Conservation (phyloP, 331 rosid species). For the Acacia pycnantha region DNA sequence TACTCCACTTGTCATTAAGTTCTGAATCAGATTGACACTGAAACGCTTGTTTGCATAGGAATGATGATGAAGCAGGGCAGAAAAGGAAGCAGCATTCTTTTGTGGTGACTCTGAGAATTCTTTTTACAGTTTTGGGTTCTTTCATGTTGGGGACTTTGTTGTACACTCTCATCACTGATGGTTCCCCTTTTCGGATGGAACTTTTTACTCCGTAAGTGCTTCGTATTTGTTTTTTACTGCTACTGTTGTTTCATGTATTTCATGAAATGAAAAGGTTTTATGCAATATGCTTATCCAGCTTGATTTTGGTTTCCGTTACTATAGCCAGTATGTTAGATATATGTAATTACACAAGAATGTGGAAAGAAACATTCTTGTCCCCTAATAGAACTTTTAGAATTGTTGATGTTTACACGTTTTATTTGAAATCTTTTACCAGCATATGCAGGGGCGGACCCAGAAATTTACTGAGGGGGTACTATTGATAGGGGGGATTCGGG, state of each 20-base stretch:
- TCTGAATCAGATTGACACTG: constrained; percentile 19
- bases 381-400: neutral
- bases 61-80: constrained; percentile 36
- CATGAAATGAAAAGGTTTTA: neutral
- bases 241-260: constrained; percentile 16
- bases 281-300: neutral
- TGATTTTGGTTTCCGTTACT: neutral
- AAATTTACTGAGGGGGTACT: no score
- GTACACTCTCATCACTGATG: constrained; percentile 66
- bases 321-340: neutral
- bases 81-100: constrained; percentile 34
- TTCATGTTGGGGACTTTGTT: constrained; percentile 72
- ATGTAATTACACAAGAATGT: neutral
- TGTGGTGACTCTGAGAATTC: constrained; percentile 46
- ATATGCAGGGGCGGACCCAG: no score
- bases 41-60: constrained; percentile 37
- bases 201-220: constrained; percentile 76
- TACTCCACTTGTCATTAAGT: constrained; percentile 14
- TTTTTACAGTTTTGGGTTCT: constrained; percentile 62
- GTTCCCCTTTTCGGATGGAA: constrained; percentile 73
- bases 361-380: constrained; percentile 8
- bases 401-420: neutral
- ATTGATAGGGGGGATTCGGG: no score
- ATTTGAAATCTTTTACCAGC: neutral
- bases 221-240: neutral